Evolutionary conservation across 192 early-diverging fungal genomes (phyloP), one percentile per base, ranked within the genome.

Genomic region (Coemansia sp.): DNA sequence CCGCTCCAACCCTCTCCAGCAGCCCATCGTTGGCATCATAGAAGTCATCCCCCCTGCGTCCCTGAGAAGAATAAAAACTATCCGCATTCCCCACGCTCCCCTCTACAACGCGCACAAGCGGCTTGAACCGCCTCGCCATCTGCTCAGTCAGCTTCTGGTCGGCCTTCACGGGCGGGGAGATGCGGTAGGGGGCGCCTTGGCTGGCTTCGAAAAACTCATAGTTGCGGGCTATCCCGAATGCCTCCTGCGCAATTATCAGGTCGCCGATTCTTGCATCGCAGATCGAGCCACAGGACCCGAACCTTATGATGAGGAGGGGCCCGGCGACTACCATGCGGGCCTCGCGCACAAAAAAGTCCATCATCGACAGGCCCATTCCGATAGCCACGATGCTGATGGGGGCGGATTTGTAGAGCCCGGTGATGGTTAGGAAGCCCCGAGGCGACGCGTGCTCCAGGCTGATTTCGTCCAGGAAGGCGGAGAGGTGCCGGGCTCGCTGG

Each of bases 331-430:
- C 85, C 33, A 89, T 87, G 36, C 94, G 81, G 18, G 82, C 80
- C 68, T 97, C 94, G 18, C 94, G 82, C 14, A 96, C 83, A 58
- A 96, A 87, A 55, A 96, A 90, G 67, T 96, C 94, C 85, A 91
- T 91, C 86, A 92, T 93, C 3, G 87, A 70, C 14, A 82, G 65
- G 14, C 94, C 94, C 86, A 87, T 89, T 7, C 84, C 84, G 43
- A 96, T 94, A 15, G 94, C 91, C 35, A 94, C 81, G 39, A 96
- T 90, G 23, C 82, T 82, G 5, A 96, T 80, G 11, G 89, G 90
- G 2, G 87, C 70, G 12, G 81, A 78, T 35, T 83, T 74, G 79
- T 89, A 94, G 2, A 82, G 61, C 36, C 91, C 91, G 14, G 94
- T 96, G 55, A 93, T 88, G 19, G 91, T 94, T 19, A 88, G 51